phyloP scores from a whole-genome alignment of 768 basidiomycete genomes.

The Trichaptum fuscoviolaceum region DNA sequence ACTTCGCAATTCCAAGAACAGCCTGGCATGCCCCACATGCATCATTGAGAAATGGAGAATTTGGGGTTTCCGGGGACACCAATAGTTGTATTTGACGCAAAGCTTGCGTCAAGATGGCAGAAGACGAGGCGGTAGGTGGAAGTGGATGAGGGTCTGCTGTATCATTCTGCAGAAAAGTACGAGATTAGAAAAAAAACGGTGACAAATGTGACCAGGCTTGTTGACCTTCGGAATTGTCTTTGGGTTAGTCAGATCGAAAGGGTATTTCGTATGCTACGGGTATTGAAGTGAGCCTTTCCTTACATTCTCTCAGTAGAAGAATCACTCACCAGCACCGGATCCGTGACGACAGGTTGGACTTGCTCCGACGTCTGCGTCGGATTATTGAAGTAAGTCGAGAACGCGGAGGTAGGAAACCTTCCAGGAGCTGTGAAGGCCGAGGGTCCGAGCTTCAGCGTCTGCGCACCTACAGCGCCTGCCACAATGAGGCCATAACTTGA shows the following conservation, averaged over 20 bases:
- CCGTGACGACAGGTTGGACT: conserved; percentile 72
- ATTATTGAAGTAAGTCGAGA: conserved; percentile 61
- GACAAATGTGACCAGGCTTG: not conserved
- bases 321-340: conserved; percentile 53
- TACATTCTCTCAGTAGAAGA: conserved; percentile 8
- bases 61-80: conserved; percentile 40
- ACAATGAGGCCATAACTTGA: not conserved
- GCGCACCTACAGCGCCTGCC: not conserved
- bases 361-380: conserved; percentile 70
- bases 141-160: conserved; percentile 61
- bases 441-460: conserved; percentile 14
- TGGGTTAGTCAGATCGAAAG: conserved; percentile 59
- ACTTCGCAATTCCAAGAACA: conserved; percentile 56
- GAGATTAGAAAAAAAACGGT: conserved; percentile 6
- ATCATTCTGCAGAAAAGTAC: conserved; percentile 35
- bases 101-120: conserved; percentile 45
- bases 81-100: conserved; percentile 41
- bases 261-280: conserved; percentile 50
- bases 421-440: conserved; percentile 57
- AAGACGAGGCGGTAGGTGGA: conserved; percentile 48
- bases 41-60: conserved; percentile 46
- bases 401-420: conserved; percentile 59
- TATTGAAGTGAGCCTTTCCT: conserved; percentile 10
- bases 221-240: conserved; percentile 47
- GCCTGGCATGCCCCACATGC: conserved; percentile 58